Conservation (phyloP, 441 rosid genomes). For the Gossypium gossypioides region DNA sequence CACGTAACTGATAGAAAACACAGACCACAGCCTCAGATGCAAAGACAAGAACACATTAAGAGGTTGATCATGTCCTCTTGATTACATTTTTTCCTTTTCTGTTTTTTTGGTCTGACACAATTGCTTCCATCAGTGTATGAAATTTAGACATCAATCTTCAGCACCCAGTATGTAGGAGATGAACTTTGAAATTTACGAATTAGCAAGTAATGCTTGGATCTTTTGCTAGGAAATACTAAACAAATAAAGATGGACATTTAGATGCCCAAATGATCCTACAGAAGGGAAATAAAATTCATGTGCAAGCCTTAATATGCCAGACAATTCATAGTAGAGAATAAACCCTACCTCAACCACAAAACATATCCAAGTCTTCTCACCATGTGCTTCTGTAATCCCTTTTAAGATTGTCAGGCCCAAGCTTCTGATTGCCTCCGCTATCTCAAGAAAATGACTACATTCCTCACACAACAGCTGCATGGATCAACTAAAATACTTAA, state of each 20-base stretch:
- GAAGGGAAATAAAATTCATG: not conserved
- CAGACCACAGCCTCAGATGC: not conserved
- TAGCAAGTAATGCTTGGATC: not conserved
- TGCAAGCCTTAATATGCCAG: not conserved
- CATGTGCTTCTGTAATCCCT: constrained; percentile 72
- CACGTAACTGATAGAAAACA: not conserved
- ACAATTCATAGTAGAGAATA: constrained; percentile 5
- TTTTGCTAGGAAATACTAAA: not conserved
- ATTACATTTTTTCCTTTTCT: not conserved
- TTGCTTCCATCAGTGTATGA: not conserved
- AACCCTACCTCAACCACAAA: constrained; percentile 82
- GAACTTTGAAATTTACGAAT: not conserved
- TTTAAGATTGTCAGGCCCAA: constrained; percentile 78
- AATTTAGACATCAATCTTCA: constrained; percentile 2
- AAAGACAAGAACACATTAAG: not conserved
- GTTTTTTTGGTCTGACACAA: not conserved
- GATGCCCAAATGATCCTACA: not conserved
- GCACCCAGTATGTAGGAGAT: not conserved
- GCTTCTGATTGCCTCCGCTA: constrained; percentile 79
- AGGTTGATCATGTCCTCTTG: not conserved
- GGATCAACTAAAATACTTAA: constrained; percentile 17
- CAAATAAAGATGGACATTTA: not conserved
- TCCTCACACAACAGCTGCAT: constrained; percentile 90
- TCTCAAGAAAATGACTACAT: constrained; percentile 88
- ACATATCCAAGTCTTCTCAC: constrained; percentile 69